Conservation (phyloP, 202 grass and related monocot species). For the Setaria viridis region DNA sequence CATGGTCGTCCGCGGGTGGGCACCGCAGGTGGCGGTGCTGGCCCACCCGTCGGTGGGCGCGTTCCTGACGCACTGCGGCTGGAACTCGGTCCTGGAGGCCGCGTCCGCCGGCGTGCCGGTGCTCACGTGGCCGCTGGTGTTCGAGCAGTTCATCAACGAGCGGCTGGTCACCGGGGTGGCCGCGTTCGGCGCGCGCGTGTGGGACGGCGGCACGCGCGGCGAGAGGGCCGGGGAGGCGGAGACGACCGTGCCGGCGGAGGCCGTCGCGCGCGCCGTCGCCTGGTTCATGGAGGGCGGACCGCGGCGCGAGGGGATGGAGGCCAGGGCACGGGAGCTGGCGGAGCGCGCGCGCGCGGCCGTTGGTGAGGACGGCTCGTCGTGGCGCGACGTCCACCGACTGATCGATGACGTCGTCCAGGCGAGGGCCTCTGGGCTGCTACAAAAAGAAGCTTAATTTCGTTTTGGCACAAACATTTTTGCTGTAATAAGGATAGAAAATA, state of each 20-base stretch:
- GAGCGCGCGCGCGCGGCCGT: slow-evolving; percentile 52
- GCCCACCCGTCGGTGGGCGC: slow-evolving; percentile 69
- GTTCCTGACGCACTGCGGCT: slow-evolving; percentile 93
- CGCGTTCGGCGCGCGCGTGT: slow-evolving; percentile 56
- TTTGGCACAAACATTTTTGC: not conserved
- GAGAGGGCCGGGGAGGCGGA: slow-evolving; percentile 36
- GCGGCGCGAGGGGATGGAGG: slow-evolving; percentile 32
- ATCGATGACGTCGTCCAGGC: slow-evolving; percentile 58
- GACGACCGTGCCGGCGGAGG: slow-evolving; percentile 57
- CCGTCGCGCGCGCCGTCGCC: slow-evolving; percentile 48
- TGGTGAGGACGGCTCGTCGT: slow-evolving; percentile 55
- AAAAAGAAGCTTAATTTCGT: not conserved
- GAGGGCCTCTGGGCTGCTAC: not conserved
- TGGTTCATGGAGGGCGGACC: slow-evolving; percentile 58
- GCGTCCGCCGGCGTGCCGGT: slow-evolving; percentile 63
- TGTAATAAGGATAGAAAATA: not conserved
- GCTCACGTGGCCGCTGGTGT: slow-evolving; percentile 89
- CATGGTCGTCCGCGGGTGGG: slow-evolving; percentile 70
- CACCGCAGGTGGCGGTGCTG: slow-evolving; percentile 76
- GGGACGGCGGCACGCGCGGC: slow-evolving; percentile 63
- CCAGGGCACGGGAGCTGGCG: slow-evolving; percentile 47
- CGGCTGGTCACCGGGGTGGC: slow-evolving; percentile 65
- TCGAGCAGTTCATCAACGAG: slow-evolving; percentile 96
- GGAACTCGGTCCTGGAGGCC: slow-evolving; percentile 79
- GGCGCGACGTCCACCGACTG: slow-evolving; percentile 56